A percentile compares a stretch with the other conserved stretches of the same genome.
Conservation (phyloP, 2,329 filamentous ascomycete species). For the Aspergillus hortae region DNA sequence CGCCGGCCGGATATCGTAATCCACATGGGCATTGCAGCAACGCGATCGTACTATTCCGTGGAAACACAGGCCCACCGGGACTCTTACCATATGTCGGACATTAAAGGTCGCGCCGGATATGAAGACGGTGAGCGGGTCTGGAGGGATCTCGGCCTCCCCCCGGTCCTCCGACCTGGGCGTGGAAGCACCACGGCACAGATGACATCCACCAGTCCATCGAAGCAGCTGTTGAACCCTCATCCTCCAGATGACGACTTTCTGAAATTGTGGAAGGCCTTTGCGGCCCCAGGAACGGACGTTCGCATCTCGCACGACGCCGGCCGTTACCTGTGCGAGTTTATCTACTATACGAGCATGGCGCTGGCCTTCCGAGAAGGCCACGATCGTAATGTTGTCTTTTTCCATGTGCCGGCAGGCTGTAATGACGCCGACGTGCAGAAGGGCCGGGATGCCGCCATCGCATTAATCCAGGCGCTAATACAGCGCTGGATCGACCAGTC, state of each 20-base stretch:
- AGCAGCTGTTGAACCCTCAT: constrained; percentile 16
- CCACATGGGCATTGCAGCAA: constrained; percentile 76
- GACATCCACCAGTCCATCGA: neutral
- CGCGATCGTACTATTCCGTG: constrained; percentile 62
- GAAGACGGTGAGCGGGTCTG: constrained; percentile 50
- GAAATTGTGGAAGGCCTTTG: constrained; percentile 30
- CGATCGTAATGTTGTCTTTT: constrained; percentile 57
- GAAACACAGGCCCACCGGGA: constrained; percentile 69
- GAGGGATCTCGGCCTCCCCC: constrained; percentile 47
- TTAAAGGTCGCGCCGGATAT: constrained; percentile 53
- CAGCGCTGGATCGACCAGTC: constrained; percentile 34
- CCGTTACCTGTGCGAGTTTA: constrained; percentile 73
- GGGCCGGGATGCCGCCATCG: constrained; percentile 40
- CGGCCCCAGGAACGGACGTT: constrained; percentile 34
- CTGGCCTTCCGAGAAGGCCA: constrained; percentile 27
- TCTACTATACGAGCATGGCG: constrained; percentile 67
- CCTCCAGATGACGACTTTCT: constrained; percentile 34
- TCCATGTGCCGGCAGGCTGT: constrained; percentile 66
- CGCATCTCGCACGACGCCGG: constrained; percentile 68
- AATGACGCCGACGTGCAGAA: constrained; percentile 45
- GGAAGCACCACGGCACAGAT: neutral
- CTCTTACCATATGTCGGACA: constrained; percentile 67
- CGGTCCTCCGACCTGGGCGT: constrained; percentile 53
- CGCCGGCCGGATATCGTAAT: constrained; percentile 61
- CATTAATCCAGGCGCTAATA: constrained; percentile 42